Conservation (phyloP, 2,329 filamentous ascomycete species). For the Aspergillus sp. region DNA sequence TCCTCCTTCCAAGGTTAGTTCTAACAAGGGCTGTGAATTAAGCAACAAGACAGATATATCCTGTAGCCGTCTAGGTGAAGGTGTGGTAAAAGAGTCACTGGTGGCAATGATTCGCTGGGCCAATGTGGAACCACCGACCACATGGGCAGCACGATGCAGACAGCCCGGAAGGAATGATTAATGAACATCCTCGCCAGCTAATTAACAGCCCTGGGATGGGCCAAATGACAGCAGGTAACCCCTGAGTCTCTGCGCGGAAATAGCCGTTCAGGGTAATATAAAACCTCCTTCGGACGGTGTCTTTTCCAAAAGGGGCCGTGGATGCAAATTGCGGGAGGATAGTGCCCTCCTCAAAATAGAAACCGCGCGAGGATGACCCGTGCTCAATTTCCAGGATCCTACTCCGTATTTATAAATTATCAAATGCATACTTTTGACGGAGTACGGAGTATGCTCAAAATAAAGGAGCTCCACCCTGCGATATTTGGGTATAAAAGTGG, state of each 20-base stretch:
- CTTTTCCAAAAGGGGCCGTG: neutral
- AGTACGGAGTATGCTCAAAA: neutral
- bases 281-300: neutral
- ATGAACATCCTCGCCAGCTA: neutral
- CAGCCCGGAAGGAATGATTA: neutral
- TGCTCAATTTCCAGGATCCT: neutral
- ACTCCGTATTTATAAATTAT: too few species aligned
- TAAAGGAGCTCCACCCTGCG: neutral
- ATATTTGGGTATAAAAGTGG: neutral
- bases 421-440: neutral
- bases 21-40: too few species aligned
- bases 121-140: neutral
- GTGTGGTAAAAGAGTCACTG: neutral
- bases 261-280: neutral
- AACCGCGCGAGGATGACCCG: neutral
- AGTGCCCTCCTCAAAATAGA: neutral
- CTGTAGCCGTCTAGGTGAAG: too few species aligned
- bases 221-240: neutral
- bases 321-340: neutral
- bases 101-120: neutral
- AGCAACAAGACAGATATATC: neutral
- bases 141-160: neutral
- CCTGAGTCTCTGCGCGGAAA: neutral
- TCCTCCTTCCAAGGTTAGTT: too few species aligned
- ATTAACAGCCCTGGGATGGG: neutral